These are phyloP conservation scores for Ambrosia hybrid DNA, from an alignment of 140 eudicot species.

Conservation along the genomic window DNA sequence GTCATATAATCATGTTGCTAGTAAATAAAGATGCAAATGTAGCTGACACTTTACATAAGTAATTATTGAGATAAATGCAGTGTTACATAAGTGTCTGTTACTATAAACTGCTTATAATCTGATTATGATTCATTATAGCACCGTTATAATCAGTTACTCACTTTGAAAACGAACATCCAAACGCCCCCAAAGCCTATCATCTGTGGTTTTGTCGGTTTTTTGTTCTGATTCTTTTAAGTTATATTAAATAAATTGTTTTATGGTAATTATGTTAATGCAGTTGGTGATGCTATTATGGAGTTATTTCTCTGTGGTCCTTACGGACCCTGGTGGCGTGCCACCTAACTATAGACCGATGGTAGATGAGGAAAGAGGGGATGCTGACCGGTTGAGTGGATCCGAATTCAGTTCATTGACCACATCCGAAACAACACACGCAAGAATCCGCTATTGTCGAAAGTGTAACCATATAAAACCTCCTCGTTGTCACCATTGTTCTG, in stretches of 20 bases:
- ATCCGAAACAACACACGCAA: conserved; percentile 44
- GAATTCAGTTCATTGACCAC: conserved; percentile 57
- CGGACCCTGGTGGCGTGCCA: conserved; percentile 96
- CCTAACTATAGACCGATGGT: conserved; percentile 80
- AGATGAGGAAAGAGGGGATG: conserved; percentile 86
- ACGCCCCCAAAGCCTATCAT: not conserved
- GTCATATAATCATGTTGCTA: not conserved
- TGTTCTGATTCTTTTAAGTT: not conserved
- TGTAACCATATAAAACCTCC: conserved; percentile 96
- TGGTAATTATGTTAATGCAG: conserved; percentile 43
- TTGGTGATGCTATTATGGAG: conserved; percentile 95
- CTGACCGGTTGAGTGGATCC: conserved; percentile 62
- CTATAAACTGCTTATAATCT: not conserved
- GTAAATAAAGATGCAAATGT: conserved; percentile 5
- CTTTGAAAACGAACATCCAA: not conserved
- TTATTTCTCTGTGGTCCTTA: conserved; percentile 83
- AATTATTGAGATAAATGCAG: not conserved
- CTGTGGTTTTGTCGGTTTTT: too few species aligned
- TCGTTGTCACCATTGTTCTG: conserved; percentile 99
- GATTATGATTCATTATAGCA: not conserved
- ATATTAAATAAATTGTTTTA: not conserved
- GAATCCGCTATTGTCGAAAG: conserved; percentile 81
- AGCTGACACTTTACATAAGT: not conserved
- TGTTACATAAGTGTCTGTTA: not conserved
- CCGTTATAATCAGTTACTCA: not conserved